A percentile compares a stretch with the other conserved stretches of the same genome.
Conservation (phyloP, 345 rosid species). For the Camelina hispida region DNA sequence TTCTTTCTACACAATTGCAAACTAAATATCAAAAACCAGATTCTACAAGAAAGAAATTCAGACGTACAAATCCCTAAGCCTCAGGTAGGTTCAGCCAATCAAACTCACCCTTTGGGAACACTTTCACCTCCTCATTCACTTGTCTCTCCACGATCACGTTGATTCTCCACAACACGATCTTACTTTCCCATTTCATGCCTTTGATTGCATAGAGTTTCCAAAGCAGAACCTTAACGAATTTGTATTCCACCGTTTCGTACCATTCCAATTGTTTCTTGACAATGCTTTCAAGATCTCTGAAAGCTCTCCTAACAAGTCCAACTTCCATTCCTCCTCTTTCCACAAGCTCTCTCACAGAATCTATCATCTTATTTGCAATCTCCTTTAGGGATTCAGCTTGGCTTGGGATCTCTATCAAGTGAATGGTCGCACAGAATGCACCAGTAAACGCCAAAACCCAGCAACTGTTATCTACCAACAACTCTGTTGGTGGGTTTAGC, state of each 20-base stretch:
- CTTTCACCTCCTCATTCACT: neutral
- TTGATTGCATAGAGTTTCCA: neutral
- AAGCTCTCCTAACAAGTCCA: neutral
- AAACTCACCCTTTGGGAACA: neutral
- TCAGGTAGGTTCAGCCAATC: neutral
- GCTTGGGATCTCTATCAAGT: neutral
- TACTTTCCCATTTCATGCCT: neutral
- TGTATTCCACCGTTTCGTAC: neutral
- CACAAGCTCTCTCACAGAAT: constrained; percentile 15
- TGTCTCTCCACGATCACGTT: neutral
- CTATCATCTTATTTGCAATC: constrained; percentile 2
- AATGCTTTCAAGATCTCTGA: neutral
- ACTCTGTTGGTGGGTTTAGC: neutral
- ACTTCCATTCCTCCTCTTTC: constrained; percentile 7
- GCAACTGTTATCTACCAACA: neutral
- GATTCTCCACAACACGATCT: neutral
- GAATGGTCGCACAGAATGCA: constrained; percentile 6
- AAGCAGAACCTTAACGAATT: neutral
- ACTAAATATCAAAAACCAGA: neutral
- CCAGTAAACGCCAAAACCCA: constrained; percentile 11
- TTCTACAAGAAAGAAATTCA: neutral
- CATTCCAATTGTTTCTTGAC: neutral
- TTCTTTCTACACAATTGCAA: neutral
- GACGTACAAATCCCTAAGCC: neutral
- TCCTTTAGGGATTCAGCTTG: neutral